Evolutionary conservation across 192 early-diverging fungal species (phyloP).

Genomic region (Coemansia sp.): DNA sequence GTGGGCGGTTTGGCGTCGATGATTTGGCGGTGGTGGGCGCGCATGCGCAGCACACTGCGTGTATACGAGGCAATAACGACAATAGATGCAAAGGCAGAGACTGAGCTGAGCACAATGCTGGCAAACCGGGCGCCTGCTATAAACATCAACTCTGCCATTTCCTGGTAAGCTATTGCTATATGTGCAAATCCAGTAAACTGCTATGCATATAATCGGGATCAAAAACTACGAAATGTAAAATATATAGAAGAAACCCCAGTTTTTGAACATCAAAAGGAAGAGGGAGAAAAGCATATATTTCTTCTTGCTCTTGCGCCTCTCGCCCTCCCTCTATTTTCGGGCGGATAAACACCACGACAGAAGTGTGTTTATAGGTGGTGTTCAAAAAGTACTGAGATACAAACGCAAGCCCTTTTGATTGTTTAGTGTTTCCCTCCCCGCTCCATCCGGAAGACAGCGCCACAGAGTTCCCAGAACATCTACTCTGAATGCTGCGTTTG

Average conservation of each 20-base stretch:
- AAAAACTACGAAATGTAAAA: background rate
- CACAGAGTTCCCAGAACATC: background rate
- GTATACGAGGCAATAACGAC: constrained; percentile 41
- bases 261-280: constrained; percentile 4
- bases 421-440: background rate
- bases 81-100: constrained; percentile 35
- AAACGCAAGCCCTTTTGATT: background rate
- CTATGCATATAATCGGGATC: background rate
- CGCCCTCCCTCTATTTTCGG: background rate
- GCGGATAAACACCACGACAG: no score
- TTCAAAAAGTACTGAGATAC: background rate
- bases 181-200: background rate
- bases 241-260: background rate
- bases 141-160: constrained; percentile 13
- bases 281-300: background rate
- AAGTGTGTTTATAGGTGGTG: background rate
- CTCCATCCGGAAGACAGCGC: background rate
- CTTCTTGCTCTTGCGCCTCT: background rate
- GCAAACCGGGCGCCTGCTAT: constrained; percentile 30
- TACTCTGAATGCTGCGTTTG: constrained; percentile 4
- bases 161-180: no score
- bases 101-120: constrained; percentile 33
- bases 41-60: constrained; percentile 25
- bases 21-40: constrained; percentile 42
- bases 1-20: constrained; percentile 12